Evolutionary conservation across 192 early-diverging fungal genomes (phyloP).

Genomic region (Helicostylum pulchrum): DNA sequence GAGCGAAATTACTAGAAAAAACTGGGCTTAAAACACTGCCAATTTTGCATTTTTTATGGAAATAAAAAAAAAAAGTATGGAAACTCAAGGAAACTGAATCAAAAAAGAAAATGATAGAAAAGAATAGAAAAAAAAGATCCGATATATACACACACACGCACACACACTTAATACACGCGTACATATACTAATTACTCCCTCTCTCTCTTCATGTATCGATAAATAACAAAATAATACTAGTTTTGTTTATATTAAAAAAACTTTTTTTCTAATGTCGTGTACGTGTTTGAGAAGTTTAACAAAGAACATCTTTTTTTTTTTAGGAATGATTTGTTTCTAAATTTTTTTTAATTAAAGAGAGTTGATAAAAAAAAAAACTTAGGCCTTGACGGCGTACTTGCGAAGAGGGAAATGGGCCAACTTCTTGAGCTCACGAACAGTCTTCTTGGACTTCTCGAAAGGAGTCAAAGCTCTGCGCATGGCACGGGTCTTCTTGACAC

Average conservation of each 20-base stretch:
- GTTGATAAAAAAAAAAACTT: constrained; percentile 33
- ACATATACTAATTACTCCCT: too few species aligned
- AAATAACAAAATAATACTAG: not conserved
- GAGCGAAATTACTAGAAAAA: too few species aligned
- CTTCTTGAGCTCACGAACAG: constrained; percentile 88
- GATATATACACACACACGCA: too few species aligned
- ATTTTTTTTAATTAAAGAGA: not conserved
- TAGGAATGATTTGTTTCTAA: not conserved
- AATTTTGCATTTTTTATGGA: too few species aligned
- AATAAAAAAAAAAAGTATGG: too few species aligned
- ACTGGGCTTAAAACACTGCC: too few species aligned
- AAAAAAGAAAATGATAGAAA: too few species aligned
- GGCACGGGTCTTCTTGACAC: constrained; percentile 98
- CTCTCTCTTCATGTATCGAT: too few species aligned
- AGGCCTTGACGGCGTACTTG: constrained; percentile 89
- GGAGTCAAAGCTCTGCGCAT: constrained; percentile 93
- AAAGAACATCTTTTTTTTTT: not conserved
- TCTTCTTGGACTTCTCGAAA: constrained; percentile 77
- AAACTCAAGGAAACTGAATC: too few species aligned
- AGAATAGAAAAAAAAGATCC: too few species aligned
- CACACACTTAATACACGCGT: too few species aligned
- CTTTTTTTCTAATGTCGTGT: not conserved
- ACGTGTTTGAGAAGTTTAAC: not conserved
- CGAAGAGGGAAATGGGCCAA: constrained; percentile 85
- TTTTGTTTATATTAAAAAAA: not conserved